Evolutionary conservation across 2,329 filamentous ascomycete genomes (phyloP).

Genomic region (Blastomyces parvus): DNA sequence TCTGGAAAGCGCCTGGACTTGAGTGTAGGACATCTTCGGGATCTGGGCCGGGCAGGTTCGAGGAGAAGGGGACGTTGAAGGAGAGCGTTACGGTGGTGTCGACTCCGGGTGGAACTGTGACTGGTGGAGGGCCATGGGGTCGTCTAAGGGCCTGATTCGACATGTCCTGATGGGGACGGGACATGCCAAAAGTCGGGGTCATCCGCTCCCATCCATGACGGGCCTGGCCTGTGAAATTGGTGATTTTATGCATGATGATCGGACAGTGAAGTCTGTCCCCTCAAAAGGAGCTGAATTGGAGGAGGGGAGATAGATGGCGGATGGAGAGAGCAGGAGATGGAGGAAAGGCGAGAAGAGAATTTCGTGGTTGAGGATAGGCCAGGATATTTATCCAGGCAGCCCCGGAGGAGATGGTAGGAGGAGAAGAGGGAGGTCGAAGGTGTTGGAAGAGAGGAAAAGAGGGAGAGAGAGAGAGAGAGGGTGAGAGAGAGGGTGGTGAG

Average conservation of each 20-base stretch:
- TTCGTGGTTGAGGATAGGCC: background rate
- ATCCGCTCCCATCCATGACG: conserved; percentile 60
- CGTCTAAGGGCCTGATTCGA: conserved; percentile 48
- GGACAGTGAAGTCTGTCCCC: conserved; percentile 21
- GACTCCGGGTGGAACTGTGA: conserved; percentile 57
- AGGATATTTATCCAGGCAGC: background rate
- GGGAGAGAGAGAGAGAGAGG: conserved; percentile 1
- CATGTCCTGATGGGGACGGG: conserved; percentile 49
- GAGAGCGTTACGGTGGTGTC: conserved; percentile 80
- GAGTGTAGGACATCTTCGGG: conserved; percentile 92
- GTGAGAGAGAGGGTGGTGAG: background rate
- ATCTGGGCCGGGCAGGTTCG: conserved; percentile 82
- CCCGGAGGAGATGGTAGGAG: background rate
- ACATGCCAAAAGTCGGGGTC: conserved; percentile 56
- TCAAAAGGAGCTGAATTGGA: conserved; percentile 17
- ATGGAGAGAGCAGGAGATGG: conserved; percentile 12
- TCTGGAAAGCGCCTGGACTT: conserved; percentile 72
- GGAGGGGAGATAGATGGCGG: conserved; percentile 22
- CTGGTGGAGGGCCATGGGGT: conserved; percentile 39
- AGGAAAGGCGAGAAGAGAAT: conserved; percentile 18
- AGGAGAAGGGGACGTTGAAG: conserved; percentile 95
- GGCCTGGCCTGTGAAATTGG: conserved; percentile 56
- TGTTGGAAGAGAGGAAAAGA: background rate
- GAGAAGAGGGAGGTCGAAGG: background rate
- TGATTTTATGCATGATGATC: conserved; percentile 55